Evolutionary conservation across 2,329 filamentous ascomycete genomes (phyloP), one percentile per base, ranked within the genome.

Genomic region (Colletotrichum neosansevieriae): DNA sequence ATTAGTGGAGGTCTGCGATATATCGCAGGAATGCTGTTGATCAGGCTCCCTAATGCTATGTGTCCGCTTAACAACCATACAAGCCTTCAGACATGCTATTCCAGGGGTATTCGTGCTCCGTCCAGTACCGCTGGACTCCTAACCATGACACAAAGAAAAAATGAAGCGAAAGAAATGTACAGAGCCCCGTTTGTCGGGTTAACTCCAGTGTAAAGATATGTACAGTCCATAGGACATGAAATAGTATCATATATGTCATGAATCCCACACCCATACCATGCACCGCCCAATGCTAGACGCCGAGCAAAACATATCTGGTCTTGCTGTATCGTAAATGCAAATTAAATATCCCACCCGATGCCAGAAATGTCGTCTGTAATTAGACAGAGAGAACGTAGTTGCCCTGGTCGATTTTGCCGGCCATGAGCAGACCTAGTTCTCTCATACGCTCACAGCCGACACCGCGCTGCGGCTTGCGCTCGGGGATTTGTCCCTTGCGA

Each of bases 391-490:
- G 84, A 76, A 94, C 91, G 78, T 93, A 93, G 75, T 92, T 92
- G 77, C 90, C 89, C 74, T 87, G 88, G 75, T 90, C 92, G 62
- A 84, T 83, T 80, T 93, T 94, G 76, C 93, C 93, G 67, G 93
- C 94, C 86, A 96, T 93, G 76, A 95, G 89, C 63, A 98, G 86
- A 61, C 95, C 96, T 67, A 99, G 87, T 79, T 97, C 81, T 72
- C 78, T 79, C 96, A 99, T 99, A 72, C 94, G 89, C 83, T 98
- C 92, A 40, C 93, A 94, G 63, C 96, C 96, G 77, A 93, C 92
- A 63, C 96, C 96, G 44, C 93, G 93, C 74, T 90, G 86, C 61
- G 92, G 89, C 74, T 89, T 90, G 73, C 91, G 88, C 73, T 87
- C 86, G 3, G 82, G 81, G 21, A 87, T 83, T 73, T 88, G 85